phyloP scores from a whole-genome alignment of 345 rosid genomes.

The Boechera stricta region DNA sequence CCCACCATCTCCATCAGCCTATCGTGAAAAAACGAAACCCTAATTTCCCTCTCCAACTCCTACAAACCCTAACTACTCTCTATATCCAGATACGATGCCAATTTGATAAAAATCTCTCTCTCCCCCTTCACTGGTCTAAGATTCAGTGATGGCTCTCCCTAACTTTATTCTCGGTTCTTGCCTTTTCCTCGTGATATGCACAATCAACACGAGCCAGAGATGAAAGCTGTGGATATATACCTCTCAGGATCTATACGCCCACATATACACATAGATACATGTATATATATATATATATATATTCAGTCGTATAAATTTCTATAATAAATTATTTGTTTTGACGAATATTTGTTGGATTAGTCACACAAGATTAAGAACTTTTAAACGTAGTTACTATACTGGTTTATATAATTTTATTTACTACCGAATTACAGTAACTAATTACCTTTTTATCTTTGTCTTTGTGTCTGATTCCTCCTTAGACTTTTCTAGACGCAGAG shows the following conservation, averaged over 20 bases:
- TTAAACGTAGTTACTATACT: slow-evolving; percentile 4
- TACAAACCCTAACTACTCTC: slow-evolving; percentile 37
- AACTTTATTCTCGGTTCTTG: slow-evolving; percentile 25
- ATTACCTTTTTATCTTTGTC: slow-evolving; percentile 4
- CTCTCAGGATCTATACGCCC: slow-evolving; percentile 43
- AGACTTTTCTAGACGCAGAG: not conserved
- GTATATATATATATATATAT: not conserved
- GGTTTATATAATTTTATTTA: not conserved
- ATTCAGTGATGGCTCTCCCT: slow-evolving; percentile 40
- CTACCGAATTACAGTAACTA: not conserved
- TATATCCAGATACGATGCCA: slow-evolving; percentile 37
- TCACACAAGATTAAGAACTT: slow-evolving; percentile 14
- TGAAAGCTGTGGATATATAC: slow-evolving; percentile 45
- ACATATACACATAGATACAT: not conserved
- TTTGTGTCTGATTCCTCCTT: slow-evolving; percentile 7
- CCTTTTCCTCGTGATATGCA: slow-evolving; percentile 40
- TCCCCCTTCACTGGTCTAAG: slow-evolving; percentile 33
- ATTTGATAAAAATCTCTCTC: not conserved
- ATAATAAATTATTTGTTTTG: slow-evolving; percentile 4
- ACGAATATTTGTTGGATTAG: slow-evolving; percentile 27
- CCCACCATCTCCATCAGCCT: slow-evolving; percentile 38
- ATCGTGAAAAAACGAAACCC: slow-evolving; percentile 39
- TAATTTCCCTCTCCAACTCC: slow-evolving; percentile 38
- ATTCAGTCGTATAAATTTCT: slow-evolving; percentile 19
- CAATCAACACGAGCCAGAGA: slow-evolving; percentile 43